Evolutionary conservation across 1,284 basidiomycete genomes (phyloP).

Genomic region (Lignosus rhinocerotis): DNA sequence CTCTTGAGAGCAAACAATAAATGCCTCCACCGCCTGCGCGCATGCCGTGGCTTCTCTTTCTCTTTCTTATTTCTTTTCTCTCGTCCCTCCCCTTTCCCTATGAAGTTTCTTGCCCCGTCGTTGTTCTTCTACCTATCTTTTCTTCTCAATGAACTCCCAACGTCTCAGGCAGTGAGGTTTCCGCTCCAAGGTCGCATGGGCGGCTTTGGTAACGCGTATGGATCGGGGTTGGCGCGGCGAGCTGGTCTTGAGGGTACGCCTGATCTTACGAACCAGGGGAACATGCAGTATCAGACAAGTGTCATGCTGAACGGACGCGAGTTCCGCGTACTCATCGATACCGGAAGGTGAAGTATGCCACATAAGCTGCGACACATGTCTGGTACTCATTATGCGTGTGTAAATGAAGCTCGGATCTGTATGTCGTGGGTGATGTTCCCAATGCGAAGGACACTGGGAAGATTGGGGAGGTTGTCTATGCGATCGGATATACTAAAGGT

Average conservation of each 20-base stretch:
- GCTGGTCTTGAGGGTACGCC: conserved; percentile 24
- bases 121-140: conserved; percentile 30
- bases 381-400: background rate
- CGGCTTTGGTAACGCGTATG: conserved; percentile 8
- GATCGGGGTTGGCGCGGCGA: conserved; percentile 18
- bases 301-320: conserved; percentile 50
- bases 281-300: conserved; percentile 54
- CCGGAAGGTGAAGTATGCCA: conserved; percentile 53
- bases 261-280: conserved; percentile 41
- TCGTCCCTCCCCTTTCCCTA: conserved; percentile 8
- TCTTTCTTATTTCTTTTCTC: conserved; percentile 1
- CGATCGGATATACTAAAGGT: conserved; percentile 51
- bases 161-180: conserved; percentile 21
- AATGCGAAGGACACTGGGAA: conserved; percentile 45
- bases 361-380: background rate
- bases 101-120: conserved; percentile 28
- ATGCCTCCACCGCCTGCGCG: background rate
- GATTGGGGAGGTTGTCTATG: conserved; percentile 48
- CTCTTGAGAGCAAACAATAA: conserved; percentile 8
- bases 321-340: conserved; percentile 60
- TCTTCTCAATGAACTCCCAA: conserved; percentile 27
- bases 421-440: conserved; percentile 51
- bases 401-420: conserved; percentile 53
- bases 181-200: conserved; percentile 22
- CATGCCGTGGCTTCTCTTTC: conserved; percentile 1